Evolutionary conservation across 2,329 filamentous ascomycete species (phyloP).

Genomic region (Setomelanomma holmii): DNA sequence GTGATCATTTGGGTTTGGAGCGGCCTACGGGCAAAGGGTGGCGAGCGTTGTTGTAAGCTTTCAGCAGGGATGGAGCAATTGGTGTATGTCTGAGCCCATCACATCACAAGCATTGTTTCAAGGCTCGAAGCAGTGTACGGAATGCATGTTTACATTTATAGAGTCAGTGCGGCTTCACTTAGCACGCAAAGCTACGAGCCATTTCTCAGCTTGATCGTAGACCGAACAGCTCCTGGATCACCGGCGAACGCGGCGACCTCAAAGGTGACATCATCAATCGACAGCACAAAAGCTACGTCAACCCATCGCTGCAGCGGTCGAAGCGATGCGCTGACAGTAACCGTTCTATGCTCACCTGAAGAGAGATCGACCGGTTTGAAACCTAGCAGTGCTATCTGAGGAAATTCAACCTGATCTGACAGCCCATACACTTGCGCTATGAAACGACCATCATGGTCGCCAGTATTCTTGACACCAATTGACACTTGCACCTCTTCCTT

Average conservation of each 20-base stretch:
- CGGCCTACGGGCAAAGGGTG: constrained; percentile 44
- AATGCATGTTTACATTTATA: no score
- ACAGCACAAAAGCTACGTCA: neutral
- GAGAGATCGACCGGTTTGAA: neutral
- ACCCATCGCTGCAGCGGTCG: neutral
- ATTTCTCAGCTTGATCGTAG: no score
- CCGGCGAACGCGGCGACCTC: neutral
- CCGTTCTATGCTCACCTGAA: neutral
- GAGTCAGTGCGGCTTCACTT: neutral
- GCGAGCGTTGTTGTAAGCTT: constrained; percentile 47
- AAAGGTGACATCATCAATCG: neutral
- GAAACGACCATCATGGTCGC: neutral
- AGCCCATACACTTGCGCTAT: neutral
- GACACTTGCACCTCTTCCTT: no score
- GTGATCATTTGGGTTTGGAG: constrained; percentile 61
- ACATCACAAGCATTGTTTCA: neutral
- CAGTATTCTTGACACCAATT: neutral
- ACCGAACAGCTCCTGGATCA: no score
- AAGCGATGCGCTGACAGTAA: neutral
- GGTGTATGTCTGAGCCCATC: neutral
- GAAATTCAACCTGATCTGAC: neutral
- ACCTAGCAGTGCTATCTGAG: neutral
- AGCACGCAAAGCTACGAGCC: no score
- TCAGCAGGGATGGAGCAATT: neutral
- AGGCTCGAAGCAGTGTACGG: no score